Percentiles rank a stretch among this genome's conserved stretches.
Conservation (phyloP, 305 asterid species). For the Fraxinus baroniana region DNA sequence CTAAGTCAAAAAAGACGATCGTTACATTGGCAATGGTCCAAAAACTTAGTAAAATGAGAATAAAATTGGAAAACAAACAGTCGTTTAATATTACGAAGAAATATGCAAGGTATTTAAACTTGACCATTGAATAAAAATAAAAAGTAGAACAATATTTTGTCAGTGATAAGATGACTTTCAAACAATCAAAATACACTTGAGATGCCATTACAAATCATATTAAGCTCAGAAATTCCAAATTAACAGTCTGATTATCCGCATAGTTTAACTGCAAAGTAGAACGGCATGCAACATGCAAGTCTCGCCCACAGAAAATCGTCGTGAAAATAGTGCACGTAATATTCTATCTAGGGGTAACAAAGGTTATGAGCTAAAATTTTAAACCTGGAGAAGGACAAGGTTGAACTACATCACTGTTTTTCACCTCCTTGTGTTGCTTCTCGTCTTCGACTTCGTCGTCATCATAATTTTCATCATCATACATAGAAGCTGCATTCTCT, state of each 20-base stretch:
- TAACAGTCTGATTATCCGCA: neutral
- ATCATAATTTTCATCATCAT: slow-evolving; percentile 90
- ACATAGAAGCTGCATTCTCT: slow-evolving; percentile 58
- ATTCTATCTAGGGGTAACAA: neutral
- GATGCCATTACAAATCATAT: neutral
- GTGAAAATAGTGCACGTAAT: neutral
- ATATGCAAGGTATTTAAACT: too few relatives aligned
- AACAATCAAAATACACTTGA: neutral
- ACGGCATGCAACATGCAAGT: neutral
- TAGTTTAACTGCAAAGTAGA: neutral
- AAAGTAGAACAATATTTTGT: too few relatives aligned
- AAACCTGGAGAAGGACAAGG: slow-evolving; percentile 55
- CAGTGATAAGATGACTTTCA: neutral
- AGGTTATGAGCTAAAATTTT: slow-evolving; percentile 6
- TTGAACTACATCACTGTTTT: slow-evolving; percentile 38
- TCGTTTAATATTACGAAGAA: too few relatives aligned
- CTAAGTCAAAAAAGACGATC: too few relatives aligned
- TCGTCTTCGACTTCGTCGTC: slow-evolving; percentile 57
- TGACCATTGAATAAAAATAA: too few relatives aligned
- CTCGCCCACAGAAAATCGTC: neutral
- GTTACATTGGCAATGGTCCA: too few relatives aligned
- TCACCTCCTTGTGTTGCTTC: slow-evolving; percentile 48
- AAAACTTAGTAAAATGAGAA: too few relatives aligned
- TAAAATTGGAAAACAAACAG: too few relatives aligned
- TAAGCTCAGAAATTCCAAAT: neutral